These are phyloP conservation scores for Acacia acuminata DNA, from an alignment of 306 rosid genomes.

Conservation along the genomic window DNA sequence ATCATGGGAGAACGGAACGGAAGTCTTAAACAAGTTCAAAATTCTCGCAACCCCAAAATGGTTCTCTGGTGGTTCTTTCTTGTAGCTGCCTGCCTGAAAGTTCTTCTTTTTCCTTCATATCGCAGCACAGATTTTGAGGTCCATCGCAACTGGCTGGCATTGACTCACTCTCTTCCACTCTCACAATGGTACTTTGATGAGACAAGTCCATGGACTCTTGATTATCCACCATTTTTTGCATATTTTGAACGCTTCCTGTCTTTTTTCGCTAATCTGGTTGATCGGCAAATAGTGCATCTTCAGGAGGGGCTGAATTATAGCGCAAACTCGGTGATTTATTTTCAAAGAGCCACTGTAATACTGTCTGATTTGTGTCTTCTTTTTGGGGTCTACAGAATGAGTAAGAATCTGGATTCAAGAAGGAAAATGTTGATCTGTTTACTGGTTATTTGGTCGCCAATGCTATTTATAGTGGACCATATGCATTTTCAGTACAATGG, in stretches of 20 bases:
- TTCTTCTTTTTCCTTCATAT: constrained; percentile 79
- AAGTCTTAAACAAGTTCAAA: constrained; percentile 25
- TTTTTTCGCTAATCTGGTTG: constrained; percentile 56
- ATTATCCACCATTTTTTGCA: constrained; percentile 87
- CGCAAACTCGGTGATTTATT: constrained; percentile 53
- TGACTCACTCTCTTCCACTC: constrained; percentile 86
- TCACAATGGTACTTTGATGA: constrained; percentile 81
- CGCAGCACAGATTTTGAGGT: constrained; percentile 91
- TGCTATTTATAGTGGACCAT: constrained; percentile 85
- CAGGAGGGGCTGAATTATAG: constrained; percentile 66
- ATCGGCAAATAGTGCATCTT: constrained; percentile 73
- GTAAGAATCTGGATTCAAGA: constrained; percentile 47
- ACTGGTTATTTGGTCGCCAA: constrained; percentile 86
- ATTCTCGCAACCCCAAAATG: constrained; percentile 23
- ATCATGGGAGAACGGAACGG: constrained; percentile 43
- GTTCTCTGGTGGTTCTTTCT: constrained; percentile 68
- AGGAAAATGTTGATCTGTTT: constrained; percentile 63
- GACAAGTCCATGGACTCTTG: constrained; percentile 93
- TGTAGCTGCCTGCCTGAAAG: constrained; percentile 61
- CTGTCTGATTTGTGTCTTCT: constrained; percentile 73
- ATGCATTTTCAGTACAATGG: constrained; percentile 95
- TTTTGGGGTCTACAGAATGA: constrained; percentile 66
- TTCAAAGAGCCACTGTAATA: constrained; percentile 67
- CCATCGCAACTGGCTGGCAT: constrained; percentile 85
- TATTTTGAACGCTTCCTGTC: constrained; percentile 74